These are phyloP conservation scores for Jackrogersella multiformis DNA, from an alignment of 495 filamentous ascomycete species.

Conservation along the genomic window DNA sequence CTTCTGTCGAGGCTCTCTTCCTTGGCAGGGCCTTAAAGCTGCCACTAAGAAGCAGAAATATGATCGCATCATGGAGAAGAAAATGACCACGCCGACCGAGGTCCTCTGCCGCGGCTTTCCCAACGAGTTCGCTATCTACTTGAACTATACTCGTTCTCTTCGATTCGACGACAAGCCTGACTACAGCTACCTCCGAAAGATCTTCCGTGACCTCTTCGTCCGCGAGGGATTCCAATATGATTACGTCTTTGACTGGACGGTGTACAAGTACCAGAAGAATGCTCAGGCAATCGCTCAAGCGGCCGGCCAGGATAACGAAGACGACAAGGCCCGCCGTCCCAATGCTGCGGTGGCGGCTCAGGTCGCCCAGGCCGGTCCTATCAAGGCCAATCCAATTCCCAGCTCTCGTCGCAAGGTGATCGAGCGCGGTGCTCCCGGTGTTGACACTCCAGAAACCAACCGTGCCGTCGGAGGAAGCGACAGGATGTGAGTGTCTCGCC, in stretches of 20 bases:
- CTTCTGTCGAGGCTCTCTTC: constrained; percentile 98
- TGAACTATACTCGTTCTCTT: constrained; percentile 98
- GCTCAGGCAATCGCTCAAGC: constrained; percentile 87
- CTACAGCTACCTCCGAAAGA: constrained; percentile 99
- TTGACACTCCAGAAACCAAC: constrained; percentile 85
- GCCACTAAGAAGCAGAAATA: constrained; percentile 99
- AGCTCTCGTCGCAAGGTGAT: constrained; percentile 86
- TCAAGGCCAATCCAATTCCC: constrained; percentile 73
- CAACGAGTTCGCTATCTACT: constrained; percentile 99
- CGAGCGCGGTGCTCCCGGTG: constrained; percentile 69
- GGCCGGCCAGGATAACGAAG: constrained; percentile 66
- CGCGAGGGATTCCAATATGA: constrained; percentile 99
- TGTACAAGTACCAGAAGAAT: constrained; percentile 99
- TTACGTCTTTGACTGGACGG: constrained; percentile 99
- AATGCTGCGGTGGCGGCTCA: constrained; percentile 67
- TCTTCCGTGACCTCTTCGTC: constrained; percentile 99
- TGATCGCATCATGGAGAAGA: constrained; percentile 99
- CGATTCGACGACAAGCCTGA: constrained; percentile 99
- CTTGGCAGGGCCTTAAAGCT: constrained; percentile 99
- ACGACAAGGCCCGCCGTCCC: constrained; percentile 75
- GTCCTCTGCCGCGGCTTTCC: constrained; percentile 99
- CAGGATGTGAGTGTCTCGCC: constrained; percentile 95
- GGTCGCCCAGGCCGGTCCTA: constrained; percentile 66
- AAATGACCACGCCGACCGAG: constrained; percentile 99
- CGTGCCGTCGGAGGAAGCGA: constrained; percentile 91